These are phyloP conservation scores for Taphrina communis DNA, from an alignment of 1,139 yeast genomes.

Conservation along the genomic window DNA sequence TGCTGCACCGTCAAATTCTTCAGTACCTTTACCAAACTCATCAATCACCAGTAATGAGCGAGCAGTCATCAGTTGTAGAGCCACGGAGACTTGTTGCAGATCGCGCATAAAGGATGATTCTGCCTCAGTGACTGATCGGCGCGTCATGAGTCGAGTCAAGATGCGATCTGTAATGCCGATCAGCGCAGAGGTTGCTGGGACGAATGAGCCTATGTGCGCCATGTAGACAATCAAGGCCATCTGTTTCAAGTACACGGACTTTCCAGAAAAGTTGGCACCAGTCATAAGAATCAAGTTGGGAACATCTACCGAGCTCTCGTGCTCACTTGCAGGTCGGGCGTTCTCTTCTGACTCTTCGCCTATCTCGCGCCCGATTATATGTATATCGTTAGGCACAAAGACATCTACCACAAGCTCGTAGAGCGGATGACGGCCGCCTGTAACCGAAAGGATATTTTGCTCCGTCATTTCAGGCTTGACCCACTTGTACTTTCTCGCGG, in stretches of 20 bases:
- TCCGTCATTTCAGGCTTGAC: constrained; percentile 54
- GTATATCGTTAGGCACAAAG: constrained; percentile 55
- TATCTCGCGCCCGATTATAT: constrained; percentile 47
- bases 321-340: not conserved
- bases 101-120: constrained; percentile 85
- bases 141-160: constrained; percentile 74
- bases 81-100: constrained; percentile 94
- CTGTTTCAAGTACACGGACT: constrained; percentile 90
- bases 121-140: constrained; percentile 56
- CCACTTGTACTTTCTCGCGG: constrained; percentile 52
- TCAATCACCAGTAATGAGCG: constrained; percentile 90
- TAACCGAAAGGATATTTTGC: constrained; percentile 48
- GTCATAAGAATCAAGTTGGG: constrained; percentile 82
- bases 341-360: constrained; percentile 44
- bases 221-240: constrained; percentile 84
- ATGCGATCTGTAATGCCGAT: constrained; percentile 86
- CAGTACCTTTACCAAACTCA: constrained; percentile 94
- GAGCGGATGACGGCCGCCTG: constrained; percentile 55
- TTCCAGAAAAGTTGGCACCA: constrained; percentile 99
- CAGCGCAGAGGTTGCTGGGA: constrained; percentile 77
- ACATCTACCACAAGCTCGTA: constrained; percentile 53
- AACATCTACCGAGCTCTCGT: constrained; percentile 49
- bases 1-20: constrained; percentile 65
- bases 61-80: constrained; percentile 79
- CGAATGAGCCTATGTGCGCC: constrained; percentile 77